A percentile compares a stretch with the other conserved stretches of the same genome.
phyloP scores from a whole-genome alignment of 148 eudicot genomes.

The Chenopodium quinoa region DNA sequence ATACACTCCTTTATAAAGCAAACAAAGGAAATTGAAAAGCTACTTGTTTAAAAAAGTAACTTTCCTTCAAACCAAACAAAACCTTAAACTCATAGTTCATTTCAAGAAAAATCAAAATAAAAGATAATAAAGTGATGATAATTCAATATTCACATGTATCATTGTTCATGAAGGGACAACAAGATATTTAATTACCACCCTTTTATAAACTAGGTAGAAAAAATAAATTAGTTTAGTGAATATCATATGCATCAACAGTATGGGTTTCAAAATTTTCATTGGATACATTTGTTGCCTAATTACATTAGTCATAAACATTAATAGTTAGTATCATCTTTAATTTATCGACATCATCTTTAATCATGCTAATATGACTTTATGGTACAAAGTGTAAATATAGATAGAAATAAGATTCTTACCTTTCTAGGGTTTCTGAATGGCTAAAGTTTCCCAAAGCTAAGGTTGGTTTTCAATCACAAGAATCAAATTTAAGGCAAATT shows the following conservation, averaged over 20 bases:
- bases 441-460: slow-evolving; percentile 18
- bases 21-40: too few species aligned
- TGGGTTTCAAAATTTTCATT: neutral
- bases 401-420: slow-evolving; percentile 33
- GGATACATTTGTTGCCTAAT: neutral
- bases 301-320: neutral
- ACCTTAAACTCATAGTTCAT: too few species aligned
- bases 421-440: slow-evolving; percentile 26
- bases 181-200: neutral
- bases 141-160: too few species aligned
- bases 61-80: too few species aligned
- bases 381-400: neutral
- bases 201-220: neutral
- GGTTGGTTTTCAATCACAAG: slow-evolving; percentile 7
- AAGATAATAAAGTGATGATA: too few species aligned
- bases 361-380: neutral
- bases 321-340: neutral
- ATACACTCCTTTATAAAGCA: too few species aligned
- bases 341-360: neutral
- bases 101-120: neutral
- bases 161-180: too few species aligned
- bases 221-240: neutral
- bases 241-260: neutral
- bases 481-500: neutral
- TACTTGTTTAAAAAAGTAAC: too few species aligned